Base-by-base conservation (phyloP, 176 grass and related monocot species). In the Melocanna baccifera region DNA sequence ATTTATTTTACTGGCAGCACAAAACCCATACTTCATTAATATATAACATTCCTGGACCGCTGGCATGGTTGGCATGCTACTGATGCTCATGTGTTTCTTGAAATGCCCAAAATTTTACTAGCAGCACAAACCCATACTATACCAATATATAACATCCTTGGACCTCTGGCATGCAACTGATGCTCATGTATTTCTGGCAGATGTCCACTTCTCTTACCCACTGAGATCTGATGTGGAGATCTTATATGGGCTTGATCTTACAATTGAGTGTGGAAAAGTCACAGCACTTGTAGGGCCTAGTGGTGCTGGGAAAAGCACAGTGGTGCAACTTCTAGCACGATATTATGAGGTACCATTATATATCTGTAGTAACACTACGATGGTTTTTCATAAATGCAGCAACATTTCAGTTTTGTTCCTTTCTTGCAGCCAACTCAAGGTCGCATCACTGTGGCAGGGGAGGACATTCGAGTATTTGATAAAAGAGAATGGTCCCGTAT, bases 251-350 rank as follows among this genome's bases (percentile, higher is more conserved):
- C 78, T 98, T 34, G 92, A 93, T 85, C 85, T 98, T 76, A 93
- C 67, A 83, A 85, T 98, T 63, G 87, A 92, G 67, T 86, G 86
- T 89, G 96, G 96, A 85, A 93, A 98, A 93, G 67, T 98, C 83
- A 98, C 96, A 71, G 96, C 96, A 56, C 88, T 98, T 83, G 96
- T 98, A 34, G 96, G 96, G 30, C 81, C 96, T 79, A 98, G 93
- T 93, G 96, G 96, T 78, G 82, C 96, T 70, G 93, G 96, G 11
- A 98, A 98, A 95, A 98, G 93, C 78, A 98, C 96, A 48, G 88
- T 98, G 23, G 96, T 98, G 32, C 93, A 98, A 88, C 93, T 98
- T 83, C 83, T 98, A 74, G 93, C 91, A 69, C 96, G 93, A 7
- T 98, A 95, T 70, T 98, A 98, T 71, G 96, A 98, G 96, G 93